A percentile compares a stretch with the other conserved stretches of the same genome.
Conservation (phyloP, 257 asterid species). For the Solanum chilense region DNA sequence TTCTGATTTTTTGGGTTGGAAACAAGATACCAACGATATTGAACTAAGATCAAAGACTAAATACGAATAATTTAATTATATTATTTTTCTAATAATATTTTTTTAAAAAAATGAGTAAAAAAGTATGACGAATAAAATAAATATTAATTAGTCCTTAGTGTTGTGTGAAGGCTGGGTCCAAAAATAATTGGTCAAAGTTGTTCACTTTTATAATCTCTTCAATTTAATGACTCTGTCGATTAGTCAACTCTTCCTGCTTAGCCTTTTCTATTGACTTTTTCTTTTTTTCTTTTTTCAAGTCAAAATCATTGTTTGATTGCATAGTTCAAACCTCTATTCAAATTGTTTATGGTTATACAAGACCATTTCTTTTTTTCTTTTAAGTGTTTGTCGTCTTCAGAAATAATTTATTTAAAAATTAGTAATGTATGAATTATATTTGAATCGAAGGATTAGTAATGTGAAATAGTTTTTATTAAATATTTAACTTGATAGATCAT, state of each 20-base stretch:
- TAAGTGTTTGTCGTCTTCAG: not conserved
- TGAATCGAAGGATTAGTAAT: not conserved
- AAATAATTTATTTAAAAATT: not conserved
- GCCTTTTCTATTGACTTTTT: not conserved
- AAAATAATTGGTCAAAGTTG: not conserved
- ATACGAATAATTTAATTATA: too few relatives aligned
- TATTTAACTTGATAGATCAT: not conserved
- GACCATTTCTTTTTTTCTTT: not conserved
- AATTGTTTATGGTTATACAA: not conserved
- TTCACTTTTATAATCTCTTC: not conserved
- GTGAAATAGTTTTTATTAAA: not conserved
- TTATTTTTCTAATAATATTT: not conserved
- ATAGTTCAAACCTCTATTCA: not conserved
- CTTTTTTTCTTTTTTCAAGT: not conserved
- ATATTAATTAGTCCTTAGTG: not conserved
- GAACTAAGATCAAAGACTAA: not conserved
- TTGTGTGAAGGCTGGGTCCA: not conserved
- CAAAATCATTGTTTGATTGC: not conserved
- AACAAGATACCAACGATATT: not conserved
- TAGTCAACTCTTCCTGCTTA: not conserved
- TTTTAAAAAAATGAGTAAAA: not conserved
- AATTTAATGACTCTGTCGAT: not conserved
- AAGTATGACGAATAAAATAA: not conserved
- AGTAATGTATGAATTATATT: not conserved
- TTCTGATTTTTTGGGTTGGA: not conserved